A percentile compares a stretch with the other conserved stretches of the same genome.
Evolutionary conservation across 2,329 filamentous ascomycete species (phyloP).

Genomic region (Pestalotiopsis fici): DNA sequence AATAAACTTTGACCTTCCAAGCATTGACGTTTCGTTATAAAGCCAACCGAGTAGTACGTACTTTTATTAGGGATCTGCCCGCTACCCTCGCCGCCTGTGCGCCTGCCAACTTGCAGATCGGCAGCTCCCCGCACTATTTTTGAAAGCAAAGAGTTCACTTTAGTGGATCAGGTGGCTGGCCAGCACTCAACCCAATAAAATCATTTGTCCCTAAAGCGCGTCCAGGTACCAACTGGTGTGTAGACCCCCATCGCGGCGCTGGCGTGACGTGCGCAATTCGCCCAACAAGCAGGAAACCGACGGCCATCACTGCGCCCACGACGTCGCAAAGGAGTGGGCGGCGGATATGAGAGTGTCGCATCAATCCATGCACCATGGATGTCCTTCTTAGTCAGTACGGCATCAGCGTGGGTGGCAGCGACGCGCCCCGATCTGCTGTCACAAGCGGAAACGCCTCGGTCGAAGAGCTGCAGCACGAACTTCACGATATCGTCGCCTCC

Average conservation of each 20-base stretch:
- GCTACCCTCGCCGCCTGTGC: not conserved
- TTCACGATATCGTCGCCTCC: conserved; percentile 40
- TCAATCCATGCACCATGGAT: conserved; percentile 25
- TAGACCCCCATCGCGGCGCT: not conserved
- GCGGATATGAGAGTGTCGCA: too few species aligned
- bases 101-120: not conserved
- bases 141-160: not conserved
- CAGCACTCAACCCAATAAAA: not conserved
- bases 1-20: too few species aligned
- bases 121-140: not conserved
- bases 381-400: conserved; percentile 20
- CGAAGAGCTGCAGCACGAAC: conserved; percentile 47
- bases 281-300: not conserved
- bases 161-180: not conserved
- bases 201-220: not conserved
- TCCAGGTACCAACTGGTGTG: not conserved
- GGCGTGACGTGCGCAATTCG: not conserved
- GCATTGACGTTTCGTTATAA: too few species aligned
- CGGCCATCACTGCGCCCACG: not conserved
- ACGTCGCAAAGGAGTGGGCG: not conserved
- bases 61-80: not conserved
- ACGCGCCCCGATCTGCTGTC: conserved; percentile 25
- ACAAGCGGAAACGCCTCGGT: conserved; percentile 34
- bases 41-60: too few species aligned
- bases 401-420: conserved; percentile 11